These are phyloP conservation scores for Penicillium sp. DNA, from an alignment of 2,329 filamentous ascomycete genomes.

Conservation along the genomic window DNA sequence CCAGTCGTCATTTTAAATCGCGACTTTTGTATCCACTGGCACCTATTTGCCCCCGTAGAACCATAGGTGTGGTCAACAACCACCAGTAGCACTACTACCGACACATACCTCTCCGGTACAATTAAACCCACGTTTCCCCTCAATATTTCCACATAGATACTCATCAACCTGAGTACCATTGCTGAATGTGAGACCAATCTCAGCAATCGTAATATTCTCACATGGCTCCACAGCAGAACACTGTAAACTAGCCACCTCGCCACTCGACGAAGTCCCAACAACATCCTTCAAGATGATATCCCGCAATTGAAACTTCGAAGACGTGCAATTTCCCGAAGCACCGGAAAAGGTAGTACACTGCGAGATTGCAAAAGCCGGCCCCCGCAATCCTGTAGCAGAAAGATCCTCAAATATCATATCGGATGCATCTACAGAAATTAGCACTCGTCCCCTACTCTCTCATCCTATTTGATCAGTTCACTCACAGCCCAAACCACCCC, in stretches of 20 bases:
- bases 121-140: neutral
- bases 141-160: constrained; percentile 30
- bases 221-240: constrained; percentile 33
- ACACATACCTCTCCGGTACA: constrained; percentile 10
- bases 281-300: constrained; percentile 33
- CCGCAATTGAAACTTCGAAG: constrained; percentile 37
- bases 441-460: constrained; percentile 26
- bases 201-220: constrained; percentile 21
- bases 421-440: neutral
- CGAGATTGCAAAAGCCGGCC: constrained; percentile 35
- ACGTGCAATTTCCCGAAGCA: constrained; percentile 39
- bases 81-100: constrained; percentile 14
- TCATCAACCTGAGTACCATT: constrained; percentile 20
- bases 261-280: constrained; percentile 11
- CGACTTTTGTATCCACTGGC: too few relatives aligned
- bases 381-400: constrained; percentile 26
- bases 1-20: too few relatives aligned
- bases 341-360: constrained; percentile 44
- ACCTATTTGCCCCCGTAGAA: too few relatives aligned
- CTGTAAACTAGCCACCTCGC: constrained; percentile 29
- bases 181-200: constrained; percentile 16
- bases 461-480: neutral
- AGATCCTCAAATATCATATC: constrained; percentile 29
- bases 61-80: neutral
- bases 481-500: constrained; percentile 56